Base-by-base conservation (phyloP, 2,329 filamentous ascomycete species). In the Diaporthe vaccinii region DNA sequence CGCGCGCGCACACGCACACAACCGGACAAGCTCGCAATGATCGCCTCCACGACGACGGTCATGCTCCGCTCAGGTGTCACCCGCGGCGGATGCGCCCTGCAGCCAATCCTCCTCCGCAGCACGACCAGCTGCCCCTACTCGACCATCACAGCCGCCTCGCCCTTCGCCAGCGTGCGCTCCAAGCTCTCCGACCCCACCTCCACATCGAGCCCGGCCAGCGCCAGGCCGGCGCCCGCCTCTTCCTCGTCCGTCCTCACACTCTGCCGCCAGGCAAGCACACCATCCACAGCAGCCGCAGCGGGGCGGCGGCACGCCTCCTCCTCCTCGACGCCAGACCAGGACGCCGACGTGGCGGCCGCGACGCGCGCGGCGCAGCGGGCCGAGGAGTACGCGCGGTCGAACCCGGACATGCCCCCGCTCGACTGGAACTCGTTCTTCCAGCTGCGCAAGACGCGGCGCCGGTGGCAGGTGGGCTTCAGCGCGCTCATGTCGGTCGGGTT, bases 371-470 rank as follows among this genome's bases (percentile, higher is more conserved):
- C 84, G 15, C 75, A 72, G 69, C 67, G 74, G n/a, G 75, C 75
- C n/a, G 53, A 58, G 53, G 65, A 53, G 22, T 61, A 67, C 68
- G 67, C 59, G 36, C 49, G 25, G 25, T 65, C 84, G 25, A 77
- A 81, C 70, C 79, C 81, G 44, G 80, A 82, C 73, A 78, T 80
- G 75, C 79, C 83, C 49, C 81, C 84, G n/a, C 90, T 96, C 57
- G 91, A 95, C 85, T 98, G 96, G 96, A 93, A 98, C 86, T 92
- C 91, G 71, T 98, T 98, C 88, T 98, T 98, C 88, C 91, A 92
- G 82, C 92, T 98, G 76, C 95, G 96, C 81, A 94, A 95, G 80
- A 93, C 92, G 76, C 94, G 96, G 74, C 93, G 96, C 76, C 91
- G 94, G 80, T 94, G 96, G 87, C 95, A 96, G 82, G 90, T 98